Evolutionary conservation across 2,329 filamentous ascomycete genomes (phyloP).

Genomic region (Ilyonectria sp.): DNA sequence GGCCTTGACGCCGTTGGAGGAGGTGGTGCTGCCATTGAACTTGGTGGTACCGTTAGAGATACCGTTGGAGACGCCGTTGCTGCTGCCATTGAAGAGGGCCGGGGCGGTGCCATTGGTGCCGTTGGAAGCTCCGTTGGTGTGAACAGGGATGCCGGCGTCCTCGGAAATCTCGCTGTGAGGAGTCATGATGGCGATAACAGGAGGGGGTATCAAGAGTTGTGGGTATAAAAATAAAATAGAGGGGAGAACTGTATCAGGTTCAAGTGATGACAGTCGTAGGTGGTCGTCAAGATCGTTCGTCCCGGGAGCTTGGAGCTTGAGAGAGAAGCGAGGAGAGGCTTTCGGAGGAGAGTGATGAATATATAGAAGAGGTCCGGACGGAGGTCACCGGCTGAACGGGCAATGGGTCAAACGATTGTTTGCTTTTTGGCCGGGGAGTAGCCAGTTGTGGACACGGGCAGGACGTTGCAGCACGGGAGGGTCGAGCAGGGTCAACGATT

Average conservation of each 20-base stretch:
- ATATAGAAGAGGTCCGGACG: conserved; percentile 26
- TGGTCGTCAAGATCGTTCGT: conserved; percentile 4
- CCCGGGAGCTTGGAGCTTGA: conserved; percentile 22
- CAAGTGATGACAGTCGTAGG: conserved; percentile 12
- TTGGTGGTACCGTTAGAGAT: conserved; percentile 27
- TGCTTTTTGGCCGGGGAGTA: conserved; percentile 27
- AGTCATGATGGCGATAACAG: conserved; percentile 49
- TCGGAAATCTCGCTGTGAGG: conserved; percentile 54
- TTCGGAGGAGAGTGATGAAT: conserved; percentile 31
- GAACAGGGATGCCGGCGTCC: conserved; percentile 36
- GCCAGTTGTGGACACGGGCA: conserved; percentile 33
- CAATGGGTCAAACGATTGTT: conserved; percentile 33
- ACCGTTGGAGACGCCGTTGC: conserved; percentile 36
- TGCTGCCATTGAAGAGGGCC: conserved; percentile 31
- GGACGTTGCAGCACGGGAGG: conserved; percentile 29
- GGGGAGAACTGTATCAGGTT: conserved; percentile 12
- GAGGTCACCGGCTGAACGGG: conserved; percentile 35
- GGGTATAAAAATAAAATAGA: conserved; percentile 25
- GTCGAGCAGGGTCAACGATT: conserved; percentile 23
- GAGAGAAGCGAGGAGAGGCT: conserved; percentile 5
- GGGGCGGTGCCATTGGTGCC: conserved; percentile 8
- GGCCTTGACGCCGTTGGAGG: conserved; percentile 40
- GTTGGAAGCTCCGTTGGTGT: conserved; percentile 40
- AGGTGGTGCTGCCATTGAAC: conserved; percentile 32
- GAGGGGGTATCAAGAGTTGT: conserved; percentile 30